phyloP scores from a whole-genome alignment of 1,139 yeast species.

The Hemisphaericaspora xylanilytica region DNA sequence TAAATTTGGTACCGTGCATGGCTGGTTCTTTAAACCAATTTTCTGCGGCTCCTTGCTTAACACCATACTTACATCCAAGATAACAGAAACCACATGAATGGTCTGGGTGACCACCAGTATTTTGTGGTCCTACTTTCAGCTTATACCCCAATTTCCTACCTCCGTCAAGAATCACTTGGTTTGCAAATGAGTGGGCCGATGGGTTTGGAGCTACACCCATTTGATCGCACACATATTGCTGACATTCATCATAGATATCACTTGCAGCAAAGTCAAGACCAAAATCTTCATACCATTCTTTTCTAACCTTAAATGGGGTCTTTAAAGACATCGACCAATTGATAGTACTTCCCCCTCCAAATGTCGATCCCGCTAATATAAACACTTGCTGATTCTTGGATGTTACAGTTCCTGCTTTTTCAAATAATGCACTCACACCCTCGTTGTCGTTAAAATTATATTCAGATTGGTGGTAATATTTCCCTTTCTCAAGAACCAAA shows the following conservation, averaged over 20 bases:
- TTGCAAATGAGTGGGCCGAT: slow-evolving; percentile 49
- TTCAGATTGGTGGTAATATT: slow-evolving; percentile 39
- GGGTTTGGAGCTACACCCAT: slow-evolving; percentile 50
- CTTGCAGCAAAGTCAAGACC: slow-evolving; percentile 51
- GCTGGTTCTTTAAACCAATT: slow-evolving; percentile 56
- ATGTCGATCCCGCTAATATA: slow-evolving; percentile 53
- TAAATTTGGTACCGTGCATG: slow-evolving; percentile 46
- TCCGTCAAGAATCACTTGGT: slow-evolving; percentile 47
- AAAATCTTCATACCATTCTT: slow-evolving; percentile 52
- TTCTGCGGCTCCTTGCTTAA: slow-evolving; percentile 52
- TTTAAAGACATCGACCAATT: slow-evolving; percentile 61
- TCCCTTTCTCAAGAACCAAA: slow-evolving; percentile 55
- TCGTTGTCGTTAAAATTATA: slow-evolving; percentile 37
- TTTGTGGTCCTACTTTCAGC: slow-evolving; percentile 45
- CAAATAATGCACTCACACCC: slow-evolving; percentile 41
- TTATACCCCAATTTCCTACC: slow-evolving; percentile 46
- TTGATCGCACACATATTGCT: slow-evolving; percentile 47
- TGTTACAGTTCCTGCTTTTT: slow-evolving; percentile 36
- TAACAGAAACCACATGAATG: slow-evolving; percentile 55
- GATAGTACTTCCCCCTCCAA: slow-evolving; percentile 62
- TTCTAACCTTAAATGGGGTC: slow-evolving; percentile 53
- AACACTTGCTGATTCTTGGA: slow-evolving; percentile 36
- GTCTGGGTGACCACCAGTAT: slow-evolving; percentile 44
- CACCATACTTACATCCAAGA: slow-evolving; percentile 54
- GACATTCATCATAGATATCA: slow-evolving; percentile 45